Conservation (phyloP, 345 rosid genomes). For the Melaleuca quinquenervia region DNA sequence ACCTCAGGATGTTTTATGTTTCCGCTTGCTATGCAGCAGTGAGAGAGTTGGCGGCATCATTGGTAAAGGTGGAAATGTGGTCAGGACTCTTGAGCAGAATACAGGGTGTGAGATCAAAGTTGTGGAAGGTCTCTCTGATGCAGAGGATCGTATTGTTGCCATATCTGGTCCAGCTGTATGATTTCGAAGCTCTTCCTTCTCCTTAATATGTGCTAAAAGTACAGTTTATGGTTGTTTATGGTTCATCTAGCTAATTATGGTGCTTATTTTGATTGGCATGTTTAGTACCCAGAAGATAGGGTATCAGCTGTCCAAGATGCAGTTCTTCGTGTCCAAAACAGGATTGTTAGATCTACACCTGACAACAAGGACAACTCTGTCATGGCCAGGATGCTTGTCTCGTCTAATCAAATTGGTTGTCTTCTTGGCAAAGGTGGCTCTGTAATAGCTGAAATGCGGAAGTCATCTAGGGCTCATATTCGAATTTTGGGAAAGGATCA, state of each 20-base stretch:
- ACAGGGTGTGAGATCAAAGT: constrained; percentile 72
- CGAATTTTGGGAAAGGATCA: constrained; percentile 62
- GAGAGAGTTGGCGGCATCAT: constrained; percentile 63
- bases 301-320: constrained; percentile 64
- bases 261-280: neutral
- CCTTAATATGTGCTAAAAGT: neutral
- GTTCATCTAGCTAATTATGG: neutral
- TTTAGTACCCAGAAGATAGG: constrained; percentile 70
- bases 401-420: constrained; percentile 64
- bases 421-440: constrained; percentile 77
- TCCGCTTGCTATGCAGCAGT: constrained; percentile 44
- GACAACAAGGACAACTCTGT: constrained; percentile 45
- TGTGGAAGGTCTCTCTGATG: constrained; percentile 40
- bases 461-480: constrained; percentile 55
- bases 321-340: constrained; percentile 53
- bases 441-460: constrained; percentile 68
- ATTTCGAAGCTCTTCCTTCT: constrained; percentile 1
- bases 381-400: constrained; percentile 48
- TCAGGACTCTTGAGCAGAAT: constrained; percentile 56
- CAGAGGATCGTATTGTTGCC: constrained; percentile 49
- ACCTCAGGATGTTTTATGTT: constrained; percentile 32
- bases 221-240: neutral
- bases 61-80: constrained; percentile 63
- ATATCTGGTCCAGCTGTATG: constrained; percentile 68
- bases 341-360: constrained; percentile 44